Evolutionary conservation across 495 filamentous ascomycete genomes (phyloP).

Genomic region (Aspergillus funiculosus): DNA sequence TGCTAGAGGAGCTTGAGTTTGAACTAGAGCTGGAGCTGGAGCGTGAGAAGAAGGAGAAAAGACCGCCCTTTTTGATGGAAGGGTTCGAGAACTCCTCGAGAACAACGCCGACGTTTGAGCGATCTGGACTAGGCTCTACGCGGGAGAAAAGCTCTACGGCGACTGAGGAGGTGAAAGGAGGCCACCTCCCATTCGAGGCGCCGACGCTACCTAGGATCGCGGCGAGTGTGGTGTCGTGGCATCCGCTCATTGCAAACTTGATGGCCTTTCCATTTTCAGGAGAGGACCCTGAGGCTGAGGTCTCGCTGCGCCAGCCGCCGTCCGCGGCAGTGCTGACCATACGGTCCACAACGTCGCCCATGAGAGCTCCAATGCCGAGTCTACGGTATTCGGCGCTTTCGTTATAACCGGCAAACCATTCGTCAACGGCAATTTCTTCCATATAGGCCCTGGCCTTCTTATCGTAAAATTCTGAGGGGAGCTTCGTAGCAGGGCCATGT

Average conservation of each 20-base stretch:
- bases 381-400: constrained; percentile 79
- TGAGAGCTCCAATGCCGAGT: constrained; percentile 76
- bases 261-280: constrained; percentile 48
- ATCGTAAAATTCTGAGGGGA: constrained; percentile 88
- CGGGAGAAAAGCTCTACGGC: constrained; percentile 83
- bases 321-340: constrained; percentile 73
- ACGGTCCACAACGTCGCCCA: constrained; percentile 77
- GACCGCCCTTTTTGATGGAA: constrained; percentile 21
- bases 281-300: constrained; percentile 43
- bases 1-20: constrained; percentile 18
- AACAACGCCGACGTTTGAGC: constrained; percentile 12
- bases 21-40: constrained; percentile 9
- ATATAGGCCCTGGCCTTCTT: constrained; percentile 60
- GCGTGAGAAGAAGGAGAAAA: constrained; percentile 32
- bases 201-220: constrained; percentile 73
- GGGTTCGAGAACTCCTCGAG: constrained; percentile 28
- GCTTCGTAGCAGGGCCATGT: constrained; percentile 69
- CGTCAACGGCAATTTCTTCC: constrained; percentile 76
- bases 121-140: constrained; percentile 12
- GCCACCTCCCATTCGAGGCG: constrained; percentile 74
- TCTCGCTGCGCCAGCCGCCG: constrained; percentile 49
- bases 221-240: constrained; percentile 91
- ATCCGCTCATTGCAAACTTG: constrained; percentile 73
- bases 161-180: constrained; percentile 84
- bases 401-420: constrained; percentile 86